Conservation (phyloP, 1,139 yeast genomes). For the Dujonia santamariae region DNA sequence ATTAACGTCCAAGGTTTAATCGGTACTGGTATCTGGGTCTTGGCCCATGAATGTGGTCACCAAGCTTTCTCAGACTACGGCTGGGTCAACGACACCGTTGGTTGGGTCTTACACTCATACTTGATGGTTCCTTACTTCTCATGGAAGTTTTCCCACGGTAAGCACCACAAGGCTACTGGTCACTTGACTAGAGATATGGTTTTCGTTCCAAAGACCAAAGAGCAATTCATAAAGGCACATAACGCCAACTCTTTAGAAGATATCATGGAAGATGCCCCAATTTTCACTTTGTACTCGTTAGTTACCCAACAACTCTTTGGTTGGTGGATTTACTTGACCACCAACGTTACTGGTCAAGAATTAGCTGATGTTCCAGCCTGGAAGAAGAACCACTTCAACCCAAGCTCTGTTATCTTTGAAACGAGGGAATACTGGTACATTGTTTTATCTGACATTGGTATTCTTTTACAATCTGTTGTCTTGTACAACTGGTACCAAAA, state of each 20-base stretch:
- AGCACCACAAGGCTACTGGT: slow-evolving; percentile 66
- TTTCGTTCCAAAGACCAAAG: slow-evolving; percentile 53
- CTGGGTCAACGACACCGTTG: slow-evolving; percentile 53
- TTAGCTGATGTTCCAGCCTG: slow-evolving; percentile 33
- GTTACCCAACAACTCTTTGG: slow-evolving; percentile 56
- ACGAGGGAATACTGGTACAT: slow-evolving; percentile 54
- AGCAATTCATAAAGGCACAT: slow-evolving; percentile 33
- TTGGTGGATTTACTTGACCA: slow-evolving; percentile 44
- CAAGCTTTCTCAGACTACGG: slow-evolving; percentile 59
- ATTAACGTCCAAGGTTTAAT: slow-evolving; percentile 42
- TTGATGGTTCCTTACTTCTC: slow-evolving; percentile 59
- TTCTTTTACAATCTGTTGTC: slow-evolving; percentile 35
- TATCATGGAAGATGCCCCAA: slow-evolving; percentile 53
- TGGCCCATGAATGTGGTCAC: slow-evolving; percentile 69
- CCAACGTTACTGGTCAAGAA: slow-evolving; percentile 55
- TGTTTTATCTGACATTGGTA: slow-evolving; percentile 52
- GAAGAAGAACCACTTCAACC: slow-evolving; percentile 47
- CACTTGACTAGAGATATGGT: slow-evolving; percentile 61
- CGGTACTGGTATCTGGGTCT: slow-evolving; percentile 58
- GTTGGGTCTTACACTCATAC: slow-evolving; percentile 60
- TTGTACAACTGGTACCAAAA: slow-evolving; percentile 48
- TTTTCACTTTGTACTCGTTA: slow-evolving; percentile 40
- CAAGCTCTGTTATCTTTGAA: slow-evolving; percentile 52
- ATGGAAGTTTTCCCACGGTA: slow-evolving; percentile 59
- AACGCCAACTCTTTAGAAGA: slow-evolving; percentile 37